These are phyloP conservation scores for Hyaloscypha variabilis DNA, from an alignment of 495 filamentous ascomycete genomes.

Conservation along the genomic window DNA sequence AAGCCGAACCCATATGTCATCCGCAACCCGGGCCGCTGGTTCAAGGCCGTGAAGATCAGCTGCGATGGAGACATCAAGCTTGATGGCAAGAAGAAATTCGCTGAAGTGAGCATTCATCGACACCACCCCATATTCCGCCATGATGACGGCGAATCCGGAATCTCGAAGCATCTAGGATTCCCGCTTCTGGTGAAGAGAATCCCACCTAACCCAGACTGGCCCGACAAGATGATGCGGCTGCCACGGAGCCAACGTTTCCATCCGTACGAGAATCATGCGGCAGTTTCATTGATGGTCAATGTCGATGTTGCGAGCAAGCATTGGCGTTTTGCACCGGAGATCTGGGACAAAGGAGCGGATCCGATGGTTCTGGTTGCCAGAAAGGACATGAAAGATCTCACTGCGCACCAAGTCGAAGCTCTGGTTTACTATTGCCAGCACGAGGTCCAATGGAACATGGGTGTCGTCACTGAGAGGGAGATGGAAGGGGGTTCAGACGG, in stretches of 20 bases:
- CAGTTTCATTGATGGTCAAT: too few relatives aligned
- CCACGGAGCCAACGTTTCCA: too few relatives aligned
- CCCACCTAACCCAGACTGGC: too few relatives aligned
- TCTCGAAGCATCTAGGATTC: too few relatives aligned
- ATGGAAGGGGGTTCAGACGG: neutral
- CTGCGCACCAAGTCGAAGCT: constrained; percentile 1
- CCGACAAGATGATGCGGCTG: too few relatives aligned
- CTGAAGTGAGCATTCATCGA: neutral
- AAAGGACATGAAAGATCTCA: constrained; percentile 1
- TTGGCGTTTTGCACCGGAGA: neutral
- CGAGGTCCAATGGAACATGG: too few relatives aligned
- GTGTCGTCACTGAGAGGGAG: too few relatives aligned
- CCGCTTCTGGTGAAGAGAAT: too few relatives aligned
- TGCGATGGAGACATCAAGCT: neutral
- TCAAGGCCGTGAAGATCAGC: constrained; percentile 6
- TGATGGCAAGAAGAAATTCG: neutral
- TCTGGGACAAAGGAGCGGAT: neutral
- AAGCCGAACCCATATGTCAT: neutral
- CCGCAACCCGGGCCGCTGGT: neutral
- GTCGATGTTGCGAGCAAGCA: neutral
- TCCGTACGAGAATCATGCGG: too few relatives aligned
- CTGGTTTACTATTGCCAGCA: neutral
- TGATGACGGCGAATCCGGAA: too few relatives aligned
- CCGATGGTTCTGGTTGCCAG: neutral
- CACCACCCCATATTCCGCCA: neutral